Base-by-base conservation (phyloP, 805 yeast species). In the Vanderwaltozyma polyspora region DNA sequence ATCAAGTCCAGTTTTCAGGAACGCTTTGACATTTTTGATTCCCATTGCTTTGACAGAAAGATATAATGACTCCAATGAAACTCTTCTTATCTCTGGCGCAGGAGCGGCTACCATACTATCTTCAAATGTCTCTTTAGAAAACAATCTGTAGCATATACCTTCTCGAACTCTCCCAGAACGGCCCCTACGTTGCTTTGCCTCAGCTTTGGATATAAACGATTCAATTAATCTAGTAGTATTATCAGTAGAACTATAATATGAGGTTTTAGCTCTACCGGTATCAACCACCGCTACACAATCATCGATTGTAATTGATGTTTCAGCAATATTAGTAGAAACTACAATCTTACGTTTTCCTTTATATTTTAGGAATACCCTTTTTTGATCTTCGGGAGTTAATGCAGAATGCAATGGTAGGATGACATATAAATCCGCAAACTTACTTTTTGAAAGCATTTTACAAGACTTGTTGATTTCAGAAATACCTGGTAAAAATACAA, bases 101-200 rank as follows among this genome's bases (percentile, higher is more conserved):
- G 95, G 94, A 44, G 79, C 78, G 2, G 68, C 63, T 12, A 69
- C 60, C 89, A 86, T 80, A 16, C 57, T 52, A 1, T 55, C 54
- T 4, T 64, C 63, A 46, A 74, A 74, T 0, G 83, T 70, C 3
- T 71, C 71, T 34, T 63, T 60, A 1, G 95, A 79, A 57, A 72
- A 89, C 31, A 89, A 51, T 51, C 82, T 86, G 57, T 75, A 89
- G 42, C 96, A 86, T 11, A 65, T 62, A 37, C 98, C 98, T 18
- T 66, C 66, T 24, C 77, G 72, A 10, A 89, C 85, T 71, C 98
- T 87, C 42, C 98, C 98, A n/a, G 96, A 89, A 64, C 98, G 81
- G 55, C 98, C 98, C 55, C 95, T 68, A 61, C 98, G 72, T 58
- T 89, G 98, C 16, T 75, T 71, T 16, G 78, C 78, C 49, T 93